A percentile compares a stretch with the other conserved stretches of the same genome.
phyloP scores from a whole-genome alignment of 1,284 basidiomycete genomes.

The Trametes sp. region DNA sequence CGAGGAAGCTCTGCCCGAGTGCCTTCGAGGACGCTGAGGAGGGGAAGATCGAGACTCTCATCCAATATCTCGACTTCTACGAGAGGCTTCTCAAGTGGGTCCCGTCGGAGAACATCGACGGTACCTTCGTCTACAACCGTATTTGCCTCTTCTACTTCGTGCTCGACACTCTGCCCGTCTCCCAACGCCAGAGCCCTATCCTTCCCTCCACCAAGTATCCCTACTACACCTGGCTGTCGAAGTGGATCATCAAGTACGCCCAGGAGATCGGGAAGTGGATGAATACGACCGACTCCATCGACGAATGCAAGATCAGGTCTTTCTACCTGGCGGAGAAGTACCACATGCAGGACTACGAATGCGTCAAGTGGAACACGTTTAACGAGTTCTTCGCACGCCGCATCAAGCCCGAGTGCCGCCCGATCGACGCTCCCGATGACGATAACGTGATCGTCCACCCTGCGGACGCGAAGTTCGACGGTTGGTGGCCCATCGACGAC shows the following conservation, averaged over 20 bases:
- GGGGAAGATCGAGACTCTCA: conserved; percentile 18
- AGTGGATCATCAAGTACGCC: conserved; percentile 33
- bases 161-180: conserved; percentile 23
- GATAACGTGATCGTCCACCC: conserved; percentile 26
- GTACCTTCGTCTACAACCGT: conserved; percentile 23
- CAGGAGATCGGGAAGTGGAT: conserved; percentile 30
- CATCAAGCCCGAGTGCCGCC: conserved; percentile 24
- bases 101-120: conserved; percentile 25
- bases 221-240: conserved; percentile 27
- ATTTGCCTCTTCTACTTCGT: conserved; percentile 35
- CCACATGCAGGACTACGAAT: conserved; percentile 31
- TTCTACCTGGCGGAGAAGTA: conserved; percentile 24
- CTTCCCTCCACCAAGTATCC: conserved; percentile 13
- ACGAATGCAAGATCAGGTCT: conserved; percentile 12
- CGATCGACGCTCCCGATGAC: conserved; percentile 23
- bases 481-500: conserved; percentile 22
- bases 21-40: conserved; percentile 23
- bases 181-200: conserved; percentile 24
- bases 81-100: conserved; percentile 27
- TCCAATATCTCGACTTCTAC: conserved; percentile 26
- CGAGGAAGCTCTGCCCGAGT: no score
- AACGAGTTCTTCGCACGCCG: conserved; percentile 34
- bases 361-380: conserved; percentile 28
- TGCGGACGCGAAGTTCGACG: conserved; percentile 33
- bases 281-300: conserved; percentile 28